Base-by-base conservation (phyloP, 2,329 filamentous ascomycete species). In the Claviceps monticola region DNA sequence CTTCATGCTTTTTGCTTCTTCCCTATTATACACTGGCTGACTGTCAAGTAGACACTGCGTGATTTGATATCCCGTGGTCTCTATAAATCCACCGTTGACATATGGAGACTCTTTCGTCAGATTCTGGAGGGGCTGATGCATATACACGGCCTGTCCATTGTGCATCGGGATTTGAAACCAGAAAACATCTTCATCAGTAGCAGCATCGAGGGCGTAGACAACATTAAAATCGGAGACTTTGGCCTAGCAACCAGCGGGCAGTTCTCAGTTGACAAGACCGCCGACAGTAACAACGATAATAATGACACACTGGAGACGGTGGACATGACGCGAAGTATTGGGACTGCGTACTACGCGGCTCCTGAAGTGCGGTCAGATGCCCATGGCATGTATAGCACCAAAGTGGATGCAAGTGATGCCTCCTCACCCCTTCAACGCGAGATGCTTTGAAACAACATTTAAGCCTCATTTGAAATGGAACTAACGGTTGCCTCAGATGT, bases 191-290 rank as follows among this genome's bases (percentile, higher is more conserved):
- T 98, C 68, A 94, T 98, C 57, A 74, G 73, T 38, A 72, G 74
- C 41, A 73, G 75, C 23, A 64, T 72, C 3, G 91, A 97, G 61
- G 81, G 85, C 7, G 78, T 84, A 2, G 88, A 89, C 56, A 93
- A 94, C 59, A 89, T 95, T 39, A 93, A 94, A 58, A 96, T 98
- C 59, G 93, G 93, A 44, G 93, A 98, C 62, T 97, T 98, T 66
- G 93, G 93, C 4, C 74, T 98, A 38, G 93, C 93, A 17, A 97
- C 90, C 0, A 93, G 85, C 56, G 88, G 88, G 0, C 88, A 94
- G 60, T 83, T 86, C 57, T 76, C 80, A 2, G 68, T 76, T 5
- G 83, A 86, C 55, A 81, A 74, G 60, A 59, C 70, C 37, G 60
- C 66, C 2, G 59, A 65, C 7, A 17, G 44, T 29, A 46, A 21